Conservation (phyloP, 306 rosid species). For the Casuarina cunninghamiana region DNA sequence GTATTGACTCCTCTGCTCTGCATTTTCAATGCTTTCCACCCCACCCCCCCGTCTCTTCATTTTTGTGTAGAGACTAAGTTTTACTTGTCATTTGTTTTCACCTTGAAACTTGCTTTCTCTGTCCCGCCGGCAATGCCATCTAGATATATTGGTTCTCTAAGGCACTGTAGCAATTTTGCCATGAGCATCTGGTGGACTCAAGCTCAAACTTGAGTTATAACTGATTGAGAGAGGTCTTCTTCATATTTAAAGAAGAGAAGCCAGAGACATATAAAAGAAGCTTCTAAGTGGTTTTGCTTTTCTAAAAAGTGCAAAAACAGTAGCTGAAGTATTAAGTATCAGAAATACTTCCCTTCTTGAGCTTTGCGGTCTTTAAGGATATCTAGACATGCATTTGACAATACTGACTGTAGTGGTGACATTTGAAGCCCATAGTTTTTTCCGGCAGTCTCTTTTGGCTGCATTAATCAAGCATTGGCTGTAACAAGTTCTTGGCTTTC, state of each 20-base stretch:
- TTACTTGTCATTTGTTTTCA: background rate
- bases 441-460: background rate
- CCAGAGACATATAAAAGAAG: background rate
- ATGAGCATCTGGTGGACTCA: background rate
- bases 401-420: background rate
- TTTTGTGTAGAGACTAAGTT: background rate
- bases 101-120: background rate
- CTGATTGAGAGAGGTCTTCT: background rate
- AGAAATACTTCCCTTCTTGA: background rate
- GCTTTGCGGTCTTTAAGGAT: background rate
- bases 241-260: too few species aligned
- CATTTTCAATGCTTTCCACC: background rate
- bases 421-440: background rate
- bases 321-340: background rate
- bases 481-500: background rate
- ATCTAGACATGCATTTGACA: background rate
- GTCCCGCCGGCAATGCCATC: background rate
- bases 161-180: background rate
- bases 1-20: slow-evolving; percentile 49
- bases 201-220: background rate
- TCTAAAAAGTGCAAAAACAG: background rate
- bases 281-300: background rate
- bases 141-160: background rate
- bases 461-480: background rate
- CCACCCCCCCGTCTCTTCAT: too few species aligned